Base-by-base conservation (phyloP, 2,329 filamentous ascomycete species). In the Xylaria sp. region DNA sequence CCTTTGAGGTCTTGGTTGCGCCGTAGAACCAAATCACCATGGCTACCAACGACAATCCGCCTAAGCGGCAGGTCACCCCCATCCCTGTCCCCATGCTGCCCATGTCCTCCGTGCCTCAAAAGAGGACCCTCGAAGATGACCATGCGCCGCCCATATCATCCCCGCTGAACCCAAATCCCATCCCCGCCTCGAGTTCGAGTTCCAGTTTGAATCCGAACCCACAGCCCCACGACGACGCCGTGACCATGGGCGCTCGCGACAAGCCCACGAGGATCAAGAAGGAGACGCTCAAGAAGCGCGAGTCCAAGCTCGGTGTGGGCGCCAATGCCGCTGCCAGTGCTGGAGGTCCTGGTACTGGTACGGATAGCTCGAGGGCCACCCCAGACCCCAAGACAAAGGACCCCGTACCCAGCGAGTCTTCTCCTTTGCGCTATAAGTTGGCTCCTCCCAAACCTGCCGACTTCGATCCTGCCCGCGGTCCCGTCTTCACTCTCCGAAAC, bases 91-190 rank as follows among this genome's bases (percentile, higher is more conserved):
- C 70, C 31, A 50, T 67, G 12, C 60, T 73, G 78, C 68, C 84
- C 14, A 57, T 69, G 75, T 78, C 82, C 53, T 81, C 82, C 9
- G 78, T 89, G 23, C 86, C 88, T 3, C 84, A 89, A 72, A 91
- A 91, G 71, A 87, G 89, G 62, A 79, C 81, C 21, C 81, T 90
- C 31, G 89, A 91, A 64, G 89, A 91, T 70, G 87, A 87, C 72
- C 88, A 93, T 75, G 84, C 84, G 64, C 90, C 91, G 4, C 83
- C 87, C 12, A 82, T 92, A 1, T 87, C 90, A 2, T 94, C 91
- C 11, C 90, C 90, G 28, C 84, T 94, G 65, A 93, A 93, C 70
- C 87, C 88, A 49, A 87, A 89, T 47, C 82, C 83, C 65, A 85
- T 49, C 25, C 21, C 47, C 21, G 25, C 31, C 19, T 2, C 51